phyloP scores from a whole-genome alignment of 306 rosid species.

The Potentilla sterilis region DNA sequence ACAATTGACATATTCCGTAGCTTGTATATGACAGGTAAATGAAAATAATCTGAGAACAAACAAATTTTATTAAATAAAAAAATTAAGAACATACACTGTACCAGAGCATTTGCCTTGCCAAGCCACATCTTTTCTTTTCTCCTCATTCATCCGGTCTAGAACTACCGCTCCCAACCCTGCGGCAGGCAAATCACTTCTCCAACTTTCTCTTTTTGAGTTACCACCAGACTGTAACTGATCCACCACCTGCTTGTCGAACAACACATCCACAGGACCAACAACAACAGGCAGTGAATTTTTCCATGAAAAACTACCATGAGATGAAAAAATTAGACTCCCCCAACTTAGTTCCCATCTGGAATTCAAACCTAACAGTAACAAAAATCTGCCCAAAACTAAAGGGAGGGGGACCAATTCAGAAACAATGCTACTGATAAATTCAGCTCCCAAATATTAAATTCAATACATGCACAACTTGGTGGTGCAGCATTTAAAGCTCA shows the following conservation, averaged over 20 bases:
- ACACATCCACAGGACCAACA: constrained; percentile 15
- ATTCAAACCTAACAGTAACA: not conserved
- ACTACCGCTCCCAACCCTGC: constrained; percentile 63
- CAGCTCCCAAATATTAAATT: not conserved
- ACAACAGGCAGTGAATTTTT: constrained; percentile 3
- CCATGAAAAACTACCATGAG: not conserved
- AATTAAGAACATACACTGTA: constrained; percentile 79
- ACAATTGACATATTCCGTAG: not conserved
- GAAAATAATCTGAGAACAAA: not conserved
- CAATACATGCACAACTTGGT: not conserved
- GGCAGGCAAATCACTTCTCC: constrained; percentile 72
- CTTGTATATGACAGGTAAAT: not conserved
- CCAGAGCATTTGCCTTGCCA: constrained; percentile 99
- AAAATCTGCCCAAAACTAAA: not conserved
- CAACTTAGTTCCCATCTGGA: not conserved
- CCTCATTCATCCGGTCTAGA: constrained; percentile 65
- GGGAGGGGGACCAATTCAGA: not conserved
- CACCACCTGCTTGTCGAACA: constrained; percentile 64
- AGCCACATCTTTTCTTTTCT: constrained; percentile 62
- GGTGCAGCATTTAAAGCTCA: constrained; percentile 16
- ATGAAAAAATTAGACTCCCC: not conserved
- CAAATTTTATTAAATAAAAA: not conserved
- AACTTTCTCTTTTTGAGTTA: constrained; percentile 68
- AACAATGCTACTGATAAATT: not conserved
- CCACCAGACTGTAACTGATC: constrained; percentile 66